phyloP scores from a whole-genome alignment of 2,329 filamentous ascomycete species.

The Blastomyces parvus region DNA sequence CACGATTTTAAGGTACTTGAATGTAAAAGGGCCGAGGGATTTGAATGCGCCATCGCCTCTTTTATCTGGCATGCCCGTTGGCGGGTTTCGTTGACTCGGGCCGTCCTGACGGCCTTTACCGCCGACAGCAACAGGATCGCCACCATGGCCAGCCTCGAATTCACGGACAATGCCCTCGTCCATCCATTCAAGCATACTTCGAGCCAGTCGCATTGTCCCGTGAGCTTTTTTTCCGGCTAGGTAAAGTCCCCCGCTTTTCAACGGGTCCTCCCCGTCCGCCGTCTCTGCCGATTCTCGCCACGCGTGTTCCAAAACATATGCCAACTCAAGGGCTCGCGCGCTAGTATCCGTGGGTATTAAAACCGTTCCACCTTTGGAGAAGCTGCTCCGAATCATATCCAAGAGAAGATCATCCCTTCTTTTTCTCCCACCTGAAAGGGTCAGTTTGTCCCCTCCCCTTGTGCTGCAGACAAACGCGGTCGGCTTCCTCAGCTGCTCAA shows the following conservation, averaged over 20 bases:
- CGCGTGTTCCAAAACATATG: conserved; percentile 83
- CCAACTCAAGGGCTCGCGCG: conserved; percentile 83
- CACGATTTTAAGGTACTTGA: conserved; percentile 71
- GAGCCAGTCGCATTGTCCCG: conserved; percentile 79
- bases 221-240: conserved; percentile 78
- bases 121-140: conserved; percentile 24
- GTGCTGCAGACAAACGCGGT: conserved; percentile 91
- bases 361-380: conserved; percentile 77
- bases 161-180: conserved; percentile 89
- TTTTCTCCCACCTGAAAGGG: conserved; percentile 61
- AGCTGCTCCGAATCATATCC: conserved; percentile 67
- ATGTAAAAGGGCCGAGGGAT: conserved; percentile 69
- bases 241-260: conserved; percentile 55
- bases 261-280: conserved; percentile 42
- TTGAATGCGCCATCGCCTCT: conserved; percentile 30
- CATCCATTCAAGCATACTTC: conserved; percentile 99
- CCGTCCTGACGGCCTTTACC: conserved; percentile 33
- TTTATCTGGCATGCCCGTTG: conserved; percentile 28
- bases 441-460: conserved; percentile 61
- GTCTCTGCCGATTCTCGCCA: conserved; percentile 61
- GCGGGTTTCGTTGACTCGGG: conserved; percentile 27
- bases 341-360: conserved; percentile 92
- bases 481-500: conserved; percentile 85
- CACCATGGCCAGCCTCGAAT: conserved; percentile 57
- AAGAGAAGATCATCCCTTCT: conserved; percentile 80